Base-by-base conservation (phyloP, 768 basidiomycete species). In the Termitomyces eurrhizus region DNA sequence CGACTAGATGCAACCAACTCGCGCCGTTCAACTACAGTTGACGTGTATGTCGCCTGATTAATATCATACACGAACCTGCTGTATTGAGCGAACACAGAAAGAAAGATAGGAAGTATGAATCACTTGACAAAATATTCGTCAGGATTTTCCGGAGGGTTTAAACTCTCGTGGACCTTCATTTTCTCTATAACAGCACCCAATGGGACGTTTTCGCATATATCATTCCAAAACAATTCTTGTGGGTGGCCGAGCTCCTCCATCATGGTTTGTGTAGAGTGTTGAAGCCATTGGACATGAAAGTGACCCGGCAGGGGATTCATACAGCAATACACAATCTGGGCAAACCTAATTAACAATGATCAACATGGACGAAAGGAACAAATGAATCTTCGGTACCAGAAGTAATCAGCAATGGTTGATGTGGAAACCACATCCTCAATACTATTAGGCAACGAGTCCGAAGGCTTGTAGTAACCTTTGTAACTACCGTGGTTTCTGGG, bases 241-340 rank as follows among this genome's bases (percentile, higher is more conserved):
- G 82, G 74, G 58, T 88, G 73, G 0, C 80, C 81, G 14, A 92
- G 70, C 61, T 90, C 85, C 33, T 78, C 74, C 32, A 91, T 68
- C n/a, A 83, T 68, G 0, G 85, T 88, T 57, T 82, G 79, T 0
- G 83, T 81, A 0, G 84, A 82, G 65, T 93, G 91, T 56, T 88
- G 81, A 33, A 89, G 82, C 90, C 90, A 93, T 37, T 85, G 89
- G 11, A 89, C 72, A 69, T 93, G 92, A 0, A 82, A 80, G 13
- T 2, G 60, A 71, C 56, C 78, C 71, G 5, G 73, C 60, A 16
- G 76, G 71, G 37, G 55, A 45, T 56, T 32, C 60, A 75, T 72
- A 16, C 79, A 70, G 58, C 91, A 79, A 54, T 77, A 81, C 0
- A 86, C 68, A 29, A 93, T 85, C 65, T 77, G 78, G 0, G 78